Evolutionary conservation across 345 rosid species (phyloP), one percentile per base, ranked within the genome.

Genomic region (Garcia nutans): DNA sequence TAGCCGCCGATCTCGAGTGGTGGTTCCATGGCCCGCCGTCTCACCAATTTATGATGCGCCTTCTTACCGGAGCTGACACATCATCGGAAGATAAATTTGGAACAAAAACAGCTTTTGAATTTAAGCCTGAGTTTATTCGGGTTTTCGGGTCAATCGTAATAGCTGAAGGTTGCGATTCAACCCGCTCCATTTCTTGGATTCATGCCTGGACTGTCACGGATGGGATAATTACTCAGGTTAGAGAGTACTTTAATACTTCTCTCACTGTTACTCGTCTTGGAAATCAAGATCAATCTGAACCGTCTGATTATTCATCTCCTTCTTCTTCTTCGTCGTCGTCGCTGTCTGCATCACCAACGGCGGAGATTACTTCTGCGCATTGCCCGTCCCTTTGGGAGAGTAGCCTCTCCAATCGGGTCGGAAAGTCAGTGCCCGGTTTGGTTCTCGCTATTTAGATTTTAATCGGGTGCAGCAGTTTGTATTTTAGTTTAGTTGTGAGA

Each of bases 11-110:
- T 75, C 98, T 96, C 65, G 99, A 96, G 87, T 91, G 93, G 87
- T 96, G 99, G 99, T 96, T 96, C 83, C 99, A 96, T 80, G 99
- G 99, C 17, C 99, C 99, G 4, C 99, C 98, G 6, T 81, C 94
- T 31, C 91, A 96, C 89, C 99, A 96, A 90, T 96, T 86, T 90
- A 60, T 96, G 96, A 96, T 93, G 99, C 98, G 89, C 87, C 82
- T 88, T 26, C 96, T 96, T 81, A 93, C 99, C 52, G 99, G 99
- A 24, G 80, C 80, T 13, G 65, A 80, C 41, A 50, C 84, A 15
- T 16, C 81, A 42, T 70, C 80, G 37, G 68, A 79, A 52, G 13
- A 3, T 7, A 59, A 59, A 24, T 0, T 22, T 22, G 28, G 31
- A 11, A 59, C 10, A 22, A 59, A 15, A 11, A 59, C 10, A 22